Percentiles rank a stretch among this genome's conserved stretches.
Conservation (phyloP, 805 yeast genomes). For the Lachancea sp. region DNA sequence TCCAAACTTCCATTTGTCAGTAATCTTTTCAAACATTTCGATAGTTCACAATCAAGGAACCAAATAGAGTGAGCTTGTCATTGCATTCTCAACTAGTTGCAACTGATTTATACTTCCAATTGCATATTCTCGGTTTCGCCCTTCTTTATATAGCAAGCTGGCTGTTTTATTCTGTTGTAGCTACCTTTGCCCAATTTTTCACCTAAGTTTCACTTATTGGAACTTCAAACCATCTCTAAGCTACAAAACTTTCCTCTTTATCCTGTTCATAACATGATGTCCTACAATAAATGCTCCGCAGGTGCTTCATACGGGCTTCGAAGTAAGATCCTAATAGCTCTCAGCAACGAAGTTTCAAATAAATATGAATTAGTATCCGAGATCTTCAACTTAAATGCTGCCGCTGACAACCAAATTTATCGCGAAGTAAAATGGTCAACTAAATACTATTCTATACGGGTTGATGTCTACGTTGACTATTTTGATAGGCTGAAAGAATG, state of each 20-base stretch:
- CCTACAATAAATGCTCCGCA: neutral
- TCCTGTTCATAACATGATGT: neutral
- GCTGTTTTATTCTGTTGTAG: neutral
- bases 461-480: constrained; percentile 31
- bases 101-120: too few species aligned
- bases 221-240: too few species aligned
- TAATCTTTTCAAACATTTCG: too few species aligned
- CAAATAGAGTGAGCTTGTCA: too few species aligned
- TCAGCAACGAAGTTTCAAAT: constrained; percentile 2
- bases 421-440: constrained; percentile 24
- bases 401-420: constrained; percentile 13
- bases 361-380: constrained; percentile 1
- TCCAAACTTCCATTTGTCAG: too few species aligned
- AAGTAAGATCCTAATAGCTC: constrained; percentile 13
- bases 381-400: neutral
- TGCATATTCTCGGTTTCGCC: too few species aligned
- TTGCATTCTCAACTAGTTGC: too few species aligned
- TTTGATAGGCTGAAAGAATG: constrained; percentile 29
- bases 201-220: neutral
- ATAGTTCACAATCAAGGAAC: too few species aligned
- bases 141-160: too few species aligned
- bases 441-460: constrained; percentile 29
- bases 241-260: neutral
- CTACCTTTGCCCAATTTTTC: neutral
- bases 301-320: neutral